Evolutionary conservation across 306 rosid genomes (phyloP).

Genomic region (Dryas drummondii): DNA sequence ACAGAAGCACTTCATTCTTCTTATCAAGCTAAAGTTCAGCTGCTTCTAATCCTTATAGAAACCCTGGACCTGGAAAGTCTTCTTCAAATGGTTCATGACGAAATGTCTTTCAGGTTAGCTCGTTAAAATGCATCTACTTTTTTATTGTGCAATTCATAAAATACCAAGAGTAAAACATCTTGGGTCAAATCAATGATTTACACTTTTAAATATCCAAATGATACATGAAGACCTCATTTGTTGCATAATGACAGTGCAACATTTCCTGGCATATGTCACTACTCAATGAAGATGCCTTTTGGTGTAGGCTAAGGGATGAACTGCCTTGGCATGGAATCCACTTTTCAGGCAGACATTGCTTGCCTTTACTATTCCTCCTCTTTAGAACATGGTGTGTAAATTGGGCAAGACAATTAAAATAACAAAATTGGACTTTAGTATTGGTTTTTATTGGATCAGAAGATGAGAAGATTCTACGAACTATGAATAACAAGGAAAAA

Average conservation of each 20-base stretch:
- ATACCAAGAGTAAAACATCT: not conserved
- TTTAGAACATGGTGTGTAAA: not conserved
- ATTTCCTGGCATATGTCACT: not conserved
- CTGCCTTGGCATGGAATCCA: not conserved
- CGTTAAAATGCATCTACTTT: constrained; percentile 20
- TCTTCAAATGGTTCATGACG: constrained; percentile 96
- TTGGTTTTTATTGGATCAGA: constrained; percentile 8
- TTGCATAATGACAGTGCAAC: not conserved
- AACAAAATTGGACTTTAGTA: not conserved
- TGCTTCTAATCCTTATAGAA: constrained; percentile 79
- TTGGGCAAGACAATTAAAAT: not conserved
- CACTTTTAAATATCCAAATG: not conserved
- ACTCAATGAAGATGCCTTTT: not conserved
- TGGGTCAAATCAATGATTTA: not conserved
- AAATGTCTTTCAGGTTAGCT: constrained; percentile 74
- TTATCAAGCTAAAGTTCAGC: constrained; percentile 69
- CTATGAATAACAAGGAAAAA: not conserved
- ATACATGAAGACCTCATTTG: not conserved
- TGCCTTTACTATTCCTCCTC: not conserved
- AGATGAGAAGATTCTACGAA: not conserved
- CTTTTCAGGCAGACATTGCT: not conserved
- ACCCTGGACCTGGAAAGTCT: constrained; percentile 81
- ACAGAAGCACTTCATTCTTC: constrained; percentile 59
- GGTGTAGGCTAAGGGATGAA: not conserved
- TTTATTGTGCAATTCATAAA: constrained; percentile 4